Percentiles rank a stretch among this genome's conserved stretches.
phyloP scores from a whole-genome alignment of 257 asterid genomes.

The Nyctanthes arbortristis region DNA sequence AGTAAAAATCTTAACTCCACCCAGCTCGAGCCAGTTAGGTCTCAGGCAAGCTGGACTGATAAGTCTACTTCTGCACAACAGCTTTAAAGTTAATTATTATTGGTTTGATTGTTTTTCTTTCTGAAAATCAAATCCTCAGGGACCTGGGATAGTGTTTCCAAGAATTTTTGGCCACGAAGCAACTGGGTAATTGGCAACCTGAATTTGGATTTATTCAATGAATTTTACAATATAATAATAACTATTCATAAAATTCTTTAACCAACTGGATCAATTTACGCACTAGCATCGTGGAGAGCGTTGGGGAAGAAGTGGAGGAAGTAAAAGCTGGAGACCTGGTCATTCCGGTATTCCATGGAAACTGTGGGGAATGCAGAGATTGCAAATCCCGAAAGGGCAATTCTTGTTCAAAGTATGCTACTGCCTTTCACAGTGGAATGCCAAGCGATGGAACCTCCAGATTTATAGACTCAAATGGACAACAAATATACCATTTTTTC shows the following conservation, averaged over 20 bases:
- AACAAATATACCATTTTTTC: slow-evolving; percentile 29
- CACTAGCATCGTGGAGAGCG: slow-evolving; percentile 46
- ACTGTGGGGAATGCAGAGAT: slow-evolving; percentile 46
- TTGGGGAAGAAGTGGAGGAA: slow-evolving; percentile 47
- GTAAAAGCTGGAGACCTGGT: slow-evolving; percentile 40
- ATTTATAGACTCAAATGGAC: slow-evolving; percentile 33
- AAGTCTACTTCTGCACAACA: no score
- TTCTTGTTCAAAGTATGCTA: slow-evolving; percentile 35
- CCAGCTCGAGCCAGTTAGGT: no score
- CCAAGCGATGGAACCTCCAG: slow-evolving; percentile 44
- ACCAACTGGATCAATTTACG: neutral
- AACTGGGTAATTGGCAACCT: slow-evolving; percentile 32
- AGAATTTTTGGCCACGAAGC: slow-evolving; percentile 53
- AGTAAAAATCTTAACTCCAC: no score
- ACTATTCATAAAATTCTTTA: neutral
- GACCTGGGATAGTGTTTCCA: slow-evolving; percentile 31
- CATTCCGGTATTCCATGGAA: slow-evolving; percentile 35
- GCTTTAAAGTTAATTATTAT: no score
- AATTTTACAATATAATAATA: neutral
- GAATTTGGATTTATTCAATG: neutral
- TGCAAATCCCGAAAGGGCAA: slow-evolving; percentile 35
- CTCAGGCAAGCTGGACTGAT: no score
- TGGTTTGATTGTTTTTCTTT: neutral
- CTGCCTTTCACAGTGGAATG: slow-evolving; percentile 28
- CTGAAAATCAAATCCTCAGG: slow-evolving; percentile 24